Percentiles rank a stretch among this genome's conserved stretches.
Evolutionary conservation across 192 early-diverging fungal species (phyloP).

Genomic region (Lobulomyces angularis): DNA sequence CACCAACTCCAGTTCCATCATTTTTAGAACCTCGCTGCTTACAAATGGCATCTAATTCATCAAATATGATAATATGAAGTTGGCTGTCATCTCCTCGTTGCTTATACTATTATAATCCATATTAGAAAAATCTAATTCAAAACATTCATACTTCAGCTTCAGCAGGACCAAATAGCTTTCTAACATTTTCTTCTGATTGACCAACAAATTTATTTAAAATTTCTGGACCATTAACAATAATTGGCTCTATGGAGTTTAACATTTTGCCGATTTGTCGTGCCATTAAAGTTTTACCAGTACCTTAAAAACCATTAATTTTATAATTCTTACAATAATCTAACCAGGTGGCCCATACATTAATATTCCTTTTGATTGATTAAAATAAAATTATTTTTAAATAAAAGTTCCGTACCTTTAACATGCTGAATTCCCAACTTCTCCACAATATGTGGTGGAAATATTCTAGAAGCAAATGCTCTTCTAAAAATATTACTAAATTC

Average conservation of each 20-base stretch:
- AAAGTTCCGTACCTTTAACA: conserved; percentile 73
- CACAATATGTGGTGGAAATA: conserved; percentile 85
- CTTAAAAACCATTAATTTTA: too few species aligned
- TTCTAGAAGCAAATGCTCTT: conserved; percentile 92
- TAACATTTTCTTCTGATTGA: conserved; percentile 90
- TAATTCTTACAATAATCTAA: too few species aligned
- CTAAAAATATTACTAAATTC: conserved; percentile 93
- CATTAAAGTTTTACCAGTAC: conserved; percentile 96
- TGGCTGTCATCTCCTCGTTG: conserved; percentile 77
- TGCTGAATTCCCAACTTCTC: conserved; percentile 95
- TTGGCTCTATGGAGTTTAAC: conserved; percentile 87
- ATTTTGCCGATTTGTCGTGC: conserved; percentile 98
- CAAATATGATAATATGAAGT: conserved; percentile 96
- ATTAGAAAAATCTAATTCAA: conserved; percentile 6
- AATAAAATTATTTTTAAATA: conserved; percentile 5
- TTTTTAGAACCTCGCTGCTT: conserved; percentile 87
- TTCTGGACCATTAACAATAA: conserved; percentile 93
- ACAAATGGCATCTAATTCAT: conserved; percentile 98
- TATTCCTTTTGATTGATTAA: conserved; percentile 11
- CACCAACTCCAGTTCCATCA: conserved; percentile 88
- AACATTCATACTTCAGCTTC: conserved; percentile 58
- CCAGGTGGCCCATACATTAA: conserved; percentile 72
- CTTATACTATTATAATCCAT: conserved; percentile 47
- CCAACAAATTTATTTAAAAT: conserved; percentile 95
- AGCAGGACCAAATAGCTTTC: conserved; percentile 89